A percentile compares a stretch with the other conserved stretches of the same genome.
Conservation (phyloP, 2,329 filamentous ascomycete genomes). For the Podosphaera leucotricha region DNA sequence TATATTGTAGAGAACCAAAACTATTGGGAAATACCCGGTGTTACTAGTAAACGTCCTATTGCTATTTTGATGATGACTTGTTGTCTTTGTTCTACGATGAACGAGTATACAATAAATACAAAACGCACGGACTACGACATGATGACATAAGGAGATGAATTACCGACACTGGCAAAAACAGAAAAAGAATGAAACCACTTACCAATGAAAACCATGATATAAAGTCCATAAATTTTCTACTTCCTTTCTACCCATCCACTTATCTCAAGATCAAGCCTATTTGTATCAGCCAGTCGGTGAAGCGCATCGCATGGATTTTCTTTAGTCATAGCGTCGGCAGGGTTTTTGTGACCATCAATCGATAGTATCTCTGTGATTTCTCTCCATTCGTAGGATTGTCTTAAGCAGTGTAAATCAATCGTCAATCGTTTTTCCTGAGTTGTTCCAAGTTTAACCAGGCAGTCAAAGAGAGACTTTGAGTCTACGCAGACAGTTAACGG, state of each 20-base stretch:
- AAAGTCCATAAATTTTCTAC: too few relatives aligned
- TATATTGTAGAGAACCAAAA: not conserved
- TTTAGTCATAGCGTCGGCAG: not conserved
- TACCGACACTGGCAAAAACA: too few relatives aligned
- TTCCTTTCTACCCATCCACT: not conserved
- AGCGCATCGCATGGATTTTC: not conserved
- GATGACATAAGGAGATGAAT: too few relatives aligned
- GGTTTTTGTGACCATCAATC: not conserved
- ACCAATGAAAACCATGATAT: too few relatives aligned
- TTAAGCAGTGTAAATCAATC: not conserved
- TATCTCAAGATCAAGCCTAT: not conserved
- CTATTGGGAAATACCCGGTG: too few relatives aligned
- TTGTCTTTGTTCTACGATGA: too few relatives aligned
- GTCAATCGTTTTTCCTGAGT: not conserved
- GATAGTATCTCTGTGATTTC: not conserved
- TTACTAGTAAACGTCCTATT: too few relatives aligned
- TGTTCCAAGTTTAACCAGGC: not conserved
- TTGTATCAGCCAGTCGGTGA: not conserved
- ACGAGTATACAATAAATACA: too few relatives aligned
- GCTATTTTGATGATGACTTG: too few relatives aligned
- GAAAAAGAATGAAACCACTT: too few relatives aligned
- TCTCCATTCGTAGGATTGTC: not conserved
- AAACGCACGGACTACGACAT: too few relatives aligned
- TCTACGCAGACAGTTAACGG: not conserved
- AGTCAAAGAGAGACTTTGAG: not conserved